Conservation (phyloP, 2,329 filamentous ascomycete species). For the Phaeosphaeriaceae sp. region DNA sequence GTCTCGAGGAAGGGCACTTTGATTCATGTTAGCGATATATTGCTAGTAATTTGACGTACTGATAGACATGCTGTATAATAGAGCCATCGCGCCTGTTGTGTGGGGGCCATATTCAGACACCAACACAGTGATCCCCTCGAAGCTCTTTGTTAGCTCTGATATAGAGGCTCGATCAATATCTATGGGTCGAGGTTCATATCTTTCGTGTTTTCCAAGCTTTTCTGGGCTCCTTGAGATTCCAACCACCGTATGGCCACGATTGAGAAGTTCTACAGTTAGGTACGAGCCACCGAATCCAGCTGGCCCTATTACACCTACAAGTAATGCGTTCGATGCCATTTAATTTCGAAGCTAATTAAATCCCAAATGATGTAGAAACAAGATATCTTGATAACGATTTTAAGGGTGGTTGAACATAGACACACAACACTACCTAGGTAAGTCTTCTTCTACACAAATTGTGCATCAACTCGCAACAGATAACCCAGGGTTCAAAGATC, state of each 20-base stretch:
- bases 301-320: conserved; percentile 42
- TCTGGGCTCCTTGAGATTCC: conserved; percentile 43
- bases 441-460: too few species aligned
- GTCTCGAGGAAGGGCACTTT: conserved; percentile 45
- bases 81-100: conserved; percentile 32
- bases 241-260: conserved; percentile 42
- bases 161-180: conserved; percentile 34
- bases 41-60: not conserved
- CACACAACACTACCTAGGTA: too few species aligned
- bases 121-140: conserved; percentile 39
- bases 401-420: too few species aligned
- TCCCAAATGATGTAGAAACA: too few species aligned
- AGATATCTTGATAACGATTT: too few species aligned
- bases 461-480: too few species aligned
- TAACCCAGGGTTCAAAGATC: too few species aligned
- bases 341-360: too few species aligned
- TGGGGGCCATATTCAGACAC: conserved; percentile 45
- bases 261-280: conserved; percentile 41
- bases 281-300: conserved; percentile 46
- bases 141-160: conserved; percentile 32
- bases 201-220: conserved; percentile 38
- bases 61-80: conserved; percentile 37
- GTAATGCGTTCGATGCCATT: conserved; percentile 12
- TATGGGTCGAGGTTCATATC: conserved; percentile 34
- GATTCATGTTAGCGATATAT: not conserved